Base-by-base conservation (phyloP, 768 basidiomycete genomes). In the Kwoniella pini region DNA sequence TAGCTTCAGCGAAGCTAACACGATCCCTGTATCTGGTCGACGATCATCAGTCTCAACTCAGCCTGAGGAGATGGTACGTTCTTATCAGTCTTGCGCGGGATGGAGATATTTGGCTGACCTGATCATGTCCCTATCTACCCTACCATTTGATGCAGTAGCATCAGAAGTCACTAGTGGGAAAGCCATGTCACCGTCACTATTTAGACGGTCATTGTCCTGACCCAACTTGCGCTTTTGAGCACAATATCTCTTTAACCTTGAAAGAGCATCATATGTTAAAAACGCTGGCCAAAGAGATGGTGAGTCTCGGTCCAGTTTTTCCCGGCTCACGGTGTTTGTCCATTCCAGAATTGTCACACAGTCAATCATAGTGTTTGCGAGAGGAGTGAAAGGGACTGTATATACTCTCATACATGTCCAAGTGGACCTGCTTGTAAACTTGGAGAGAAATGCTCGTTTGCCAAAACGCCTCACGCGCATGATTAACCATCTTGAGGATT, bases 111-210 rank as follows among this genome's bases (percentile, higher is more conserved):
- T n/a, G n/a, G n/a, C n/a, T n/a, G n/a, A n/a, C n/a, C n/a, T n/a
- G n/a, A n/a, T n/a, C n/a, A n/a, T n/a, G n/a, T n/a, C n/a, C n/a
- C n/a, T 17, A 49, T n/a, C 9, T 7, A 36, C 33, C 15, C 7
- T 48, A 21, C 26, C 26, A 13, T 10, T 42, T 30, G 50, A 19
- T 19, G 30, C 42, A 52, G 44, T 53, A 60, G 58, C 53, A 13
- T n/a, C 39, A 52, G 1, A 42, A 43, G 26, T 11, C 13, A 4
- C 58, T 60, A 13, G 21, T 52, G 15, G 50, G 50, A 0, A 52
- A 44, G 24, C 58, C 50, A 21, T 60, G 58, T 26, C 58, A 60
- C 24, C 39, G 31, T 7, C 50, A 52, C 36, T 60, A 60, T 38
- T 50, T 60, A 13, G 28, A 60, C n/a, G 58, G 58, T 0, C 1